Evolutionary conservation across 2,329 filamentous ascomycete genomes (phyloP), one percentile per base, ranked within the genome.

Genomic region (Aureobasidium sp.): DNA sequence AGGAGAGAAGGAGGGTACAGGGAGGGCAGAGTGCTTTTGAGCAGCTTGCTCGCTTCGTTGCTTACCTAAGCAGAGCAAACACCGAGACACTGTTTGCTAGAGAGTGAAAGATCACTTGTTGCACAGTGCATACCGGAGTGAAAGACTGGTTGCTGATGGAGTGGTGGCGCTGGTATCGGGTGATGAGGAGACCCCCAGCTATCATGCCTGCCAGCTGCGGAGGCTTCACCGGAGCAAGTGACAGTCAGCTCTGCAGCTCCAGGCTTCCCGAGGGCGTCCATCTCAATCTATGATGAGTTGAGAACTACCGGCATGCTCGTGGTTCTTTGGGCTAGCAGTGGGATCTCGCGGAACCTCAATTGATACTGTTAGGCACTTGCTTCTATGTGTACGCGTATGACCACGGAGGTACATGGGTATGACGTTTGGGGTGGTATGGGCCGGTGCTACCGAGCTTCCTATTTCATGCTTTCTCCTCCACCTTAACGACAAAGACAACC

Each of bases 381-480:
- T 1, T 30, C 13, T 48, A n/a, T 29, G 2, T n/a, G 11, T 25
- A 25, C 2, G 34, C 3, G 34, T 37, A 37, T 37, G 21, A 21
- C 21, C 21, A 21, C 21, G 21, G 21, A 11, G 36, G 41, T 8
- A 29, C 34, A 3, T 27, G 29, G 34, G n/a, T n/a, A 41, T 55
- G 51, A 55, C 51, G 51, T 55, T 32, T 41, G 30, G 5, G 29
- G 29, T 16, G 25, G 27, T 45, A 37, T 29, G n/a, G 29, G 27
- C 34, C 34, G 34, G 34, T 5, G 13, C 39, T 59, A 48, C 42
- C 55, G 55, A 59, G 44, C 55, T 59, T 59, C 55, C 55, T 59
- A 44, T 59, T 59, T 42, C 27, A 45, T 45, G 32, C 41, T 37
- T 4, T 36, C 27, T 29, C 53, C 44, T 27, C 54, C 30, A 37